phyloP scores from a whole-genome alignment of 805 yeast species.

The Spathaspora arborariae region DNA sequence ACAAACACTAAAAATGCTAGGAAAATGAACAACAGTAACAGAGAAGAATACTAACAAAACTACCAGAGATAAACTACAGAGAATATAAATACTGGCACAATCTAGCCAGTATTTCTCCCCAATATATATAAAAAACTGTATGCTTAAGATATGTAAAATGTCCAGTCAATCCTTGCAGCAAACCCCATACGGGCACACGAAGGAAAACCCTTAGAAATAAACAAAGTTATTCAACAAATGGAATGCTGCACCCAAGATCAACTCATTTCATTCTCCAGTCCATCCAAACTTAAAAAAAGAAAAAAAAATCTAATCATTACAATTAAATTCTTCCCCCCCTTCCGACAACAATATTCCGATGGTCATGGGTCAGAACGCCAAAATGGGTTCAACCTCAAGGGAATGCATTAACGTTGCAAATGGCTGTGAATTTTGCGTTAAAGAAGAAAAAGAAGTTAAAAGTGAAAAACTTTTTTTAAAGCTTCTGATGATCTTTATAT shows the following conservation, averaged over 20 bases:
- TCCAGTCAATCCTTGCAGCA: conserved; percentile 62
- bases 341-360: conserved; percentile 52
- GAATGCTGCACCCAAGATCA: conserved; percentile 74
- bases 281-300: conserved; percentile 37
- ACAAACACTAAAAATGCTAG: too few relatives aligned
- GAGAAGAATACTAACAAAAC: too few relatives aligned
- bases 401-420: conserved; percentile 58
- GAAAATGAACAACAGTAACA: too few relatives aligned
- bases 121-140: too few relatives aligned
- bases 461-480: conserved; percentile 1
- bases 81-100: too few relatives aligned
- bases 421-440: conserved; percentile 68
- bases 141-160: too few relatives aligned
- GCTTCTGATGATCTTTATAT: not conserved
- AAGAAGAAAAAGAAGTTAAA: conserved; percentile 12
- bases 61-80: too few relatives aligned
- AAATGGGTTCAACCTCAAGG: conserved; percentile 65
- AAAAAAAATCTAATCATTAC: conserved; percentile 7
- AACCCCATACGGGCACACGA: conserved; percentile 74
- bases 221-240: conserved; percentile 45
- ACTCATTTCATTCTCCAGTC: conserved; percentile 58
- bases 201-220: conserved; percentile 63
- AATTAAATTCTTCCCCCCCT: conserved; percentile 20
- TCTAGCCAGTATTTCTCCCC: too few relatives aligned
- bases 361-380: conserved; percentile 73